Conservation (phyloP, 306 rosid species). For the Gillenia trifoliata region DNA sequence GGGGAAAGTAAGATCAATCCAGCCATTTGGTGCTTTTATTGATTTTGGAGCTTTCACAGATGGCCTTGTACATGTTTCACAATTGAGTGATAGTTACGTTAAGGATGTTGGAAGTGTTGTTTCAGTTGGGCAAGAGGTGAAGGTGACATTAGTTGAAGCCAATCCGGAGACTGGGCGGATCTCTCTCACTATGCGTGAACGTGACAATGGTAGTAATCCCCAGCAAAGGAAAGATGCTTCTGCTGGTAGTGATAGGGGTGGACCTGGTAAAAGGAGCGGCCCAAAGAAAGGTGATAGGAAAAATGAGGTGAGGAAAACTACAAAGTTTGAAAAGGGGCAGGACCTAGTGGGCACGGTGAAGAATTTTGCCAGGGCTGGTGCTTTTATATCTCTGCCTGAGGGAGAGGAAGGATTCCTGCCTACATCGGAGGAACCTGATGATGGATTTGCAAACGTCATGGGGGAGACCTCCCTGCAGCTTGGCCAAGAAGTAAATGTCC, state of each 20-base stretch:
- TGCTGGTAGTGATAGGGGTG: conserved; percentile 41
- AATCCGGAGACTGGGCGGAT: conserved; percentile 71
- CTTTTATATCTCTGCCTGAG: conserved; percentile 88
- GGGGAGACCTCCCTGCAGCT: conserved; percentile 66
- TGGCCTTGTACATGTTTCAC: conserved; percentile 93
- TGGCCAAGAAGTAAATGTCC: conserved; percentile 80
- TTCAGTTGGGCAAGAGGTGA: conserved; percentile 97
- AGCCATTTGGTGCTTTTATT: conserved; percentile 93
- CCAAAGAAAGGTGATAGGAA: conserved; percentile 53
- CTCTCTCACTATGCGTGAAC: conserved; percentile 91
- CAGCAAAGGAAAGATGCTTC: conserved; percentile 51
- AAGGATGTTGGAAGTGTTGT: conserved; percentile 82
- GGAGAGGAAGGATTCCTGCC: conserved; percentile 99
- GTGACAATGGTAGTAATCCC: conserved; percentile 35
- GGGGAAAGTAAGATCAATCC: conserved; percentile 92
- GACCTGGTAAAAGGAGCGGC: conserved; percentile 50
- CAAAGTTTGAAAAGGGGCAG: conserved; percentile 73
- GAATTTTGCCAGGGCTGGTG: conserved; percentile 71
- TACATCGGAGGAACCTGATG: conserved; percentile 61
- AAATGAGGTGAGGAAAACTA: conserved; percentile 43
- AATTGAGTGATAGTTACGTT: conserved; percentile 79
- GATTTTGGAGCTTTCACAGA: conserved; percentile 97
- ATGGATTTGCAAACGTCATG: conserved; percentile 66
- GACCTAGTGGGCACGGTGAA: conserved; percentile 81
- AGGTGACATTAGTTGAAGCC: conserved; percentile 80